Evolutionary conservation across 1,284 basidiomycete genomes (phyloP).

Genomic region (Puccinia coronata): DNA sequence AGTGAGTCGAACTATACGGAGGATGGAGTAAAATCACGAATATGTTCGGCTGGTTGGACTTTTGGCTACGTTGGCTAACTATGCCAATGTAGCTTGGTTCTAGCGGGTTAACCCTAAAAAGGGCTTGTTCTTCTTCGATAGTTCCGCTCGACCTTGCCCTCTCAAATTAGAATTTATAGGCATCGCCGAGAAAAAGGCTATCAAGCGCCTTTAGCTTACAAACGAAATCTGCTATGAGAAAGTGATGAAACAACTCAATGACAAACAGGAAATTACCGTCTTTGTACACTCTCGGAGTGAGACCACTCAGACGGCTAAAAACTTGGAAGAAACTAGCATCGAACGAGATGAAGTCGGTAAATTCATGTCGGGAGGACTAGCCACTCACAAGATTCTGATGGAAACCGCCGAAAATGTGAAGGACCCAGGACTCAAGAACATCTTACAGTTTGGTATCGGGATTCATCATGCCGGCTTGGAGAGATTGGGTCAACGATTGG

Average conservation of each 20-base stretch:
- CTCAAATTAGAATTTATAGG: constrained; percentile 97
- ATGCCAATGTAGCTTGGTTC: constrained; percentile 97
- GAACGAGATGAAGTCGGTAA: constrained; percentile 94
- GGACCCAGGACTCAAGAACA: constrained; percentile 80
- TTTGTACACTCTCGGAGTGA: constrained; percentile 99
- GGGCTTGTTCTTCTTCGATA: constrained; percentile 96
- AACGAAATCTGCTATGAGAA: constrained; percentile 99
- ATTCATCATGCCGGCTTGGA: constrained; percentile 99
- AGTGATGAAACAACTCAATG: constrained; percentile 61
- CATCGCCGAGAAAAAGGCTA: constrained; percentile 98
- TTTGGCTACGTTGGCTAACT: constrained; percentile 95
- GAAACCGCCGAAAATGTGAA: constrained; percentile 81
- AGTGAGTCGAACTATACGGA: constrained; percentile 83
- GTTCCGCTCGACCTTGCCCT: constrained; percentile 87
- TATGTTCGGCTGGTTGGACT: constrained; percentile 92
- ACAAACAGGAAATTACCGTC: constrained; percentile 79
- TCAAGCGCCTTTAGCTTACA: constrained; percentile 96
- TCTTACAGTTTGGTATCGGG: constrained; percentile 93
- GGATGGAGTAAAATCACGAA: constrained; percentile 91
- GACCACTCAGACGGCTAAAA: constrained; percentile 94
- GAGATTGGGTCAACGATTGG: constrained; percentile 85
- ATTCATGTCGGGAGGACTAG: constrained; percentile 88
- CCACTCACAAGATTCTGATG: constrained; percentile 80
- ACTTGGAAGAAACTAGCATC: constrained; percentile 89
- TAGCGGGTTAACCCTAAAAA: constrained; percentile 88